These are phyloP conservation scores for Arthrobotrys sphaeroides DNA, from an alignment of 2,329 filamentous ascomycete species.

Conservation along the genomic window DNA sequence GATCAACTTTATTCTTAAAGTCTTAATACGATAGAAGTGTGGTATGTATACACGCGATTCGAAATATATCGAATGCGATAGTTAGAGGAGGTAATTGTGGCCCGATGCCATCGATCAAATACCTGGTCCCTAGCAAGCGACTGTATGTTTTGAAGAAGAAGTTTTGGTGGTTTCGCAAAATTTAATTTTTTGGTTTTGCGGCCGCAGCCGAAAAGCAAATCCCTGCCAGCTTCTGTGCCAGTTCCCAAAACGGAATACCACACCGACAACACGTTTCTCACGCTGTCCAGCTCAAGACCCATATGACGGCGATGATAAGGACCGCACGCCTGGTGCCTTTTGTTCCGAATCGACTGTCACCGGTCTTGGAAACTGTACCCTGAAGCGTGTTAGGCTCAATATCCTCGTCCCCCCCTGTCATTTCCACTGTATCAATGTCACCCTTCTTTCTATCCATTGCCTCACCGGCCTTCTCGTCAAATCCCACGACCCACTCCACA, in stretches of 20 bases:
- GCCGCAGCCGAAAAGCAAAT: not conserved
- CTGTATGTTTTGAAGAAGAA: constrained; percentile 3
- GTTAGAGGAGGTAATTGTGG: constrained; percentile 1
- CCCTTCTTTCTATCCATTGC: not conserved
- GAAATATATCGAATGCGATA: constrained; percentile 26
- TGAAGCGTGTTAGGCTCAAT: not conserved
- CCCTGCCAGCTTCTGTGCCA: no score
- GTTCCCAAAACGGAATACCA: constrained; percentile 3
- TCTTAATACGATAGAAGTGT: not conserved
- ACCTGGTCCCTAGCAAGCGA: not conserved
- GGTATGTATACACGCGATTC: constrained; percentile 12
- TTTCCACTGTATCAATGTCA: constrained; percentile 1
- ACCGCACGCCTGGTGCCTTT: not conserved
- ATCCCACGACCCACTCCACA: constrained; percentile 61
- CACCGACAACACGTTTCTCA: constrained; percentile 2
- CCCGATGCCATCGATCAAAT: constrained; percentile 17
- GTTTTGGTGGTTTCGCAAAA: constrained; percentile 13
- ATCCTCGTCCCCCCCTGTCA: not conserved
- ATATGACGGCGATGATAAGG: not conserved
- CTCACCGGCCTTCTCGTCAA: not conserved
- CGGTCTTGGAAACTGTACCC: not conserved
- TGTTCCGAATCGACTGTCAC: not conserved
- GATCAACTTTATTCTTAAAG: not conserved
- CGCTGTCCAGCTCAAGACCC: not conserved
- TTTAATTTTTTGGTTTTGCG: constrained; percentile 21